phyloP scores from a whole-genome alignment of 768 basidiomycete genomes.

The Tremella fuciformis region DNA sequence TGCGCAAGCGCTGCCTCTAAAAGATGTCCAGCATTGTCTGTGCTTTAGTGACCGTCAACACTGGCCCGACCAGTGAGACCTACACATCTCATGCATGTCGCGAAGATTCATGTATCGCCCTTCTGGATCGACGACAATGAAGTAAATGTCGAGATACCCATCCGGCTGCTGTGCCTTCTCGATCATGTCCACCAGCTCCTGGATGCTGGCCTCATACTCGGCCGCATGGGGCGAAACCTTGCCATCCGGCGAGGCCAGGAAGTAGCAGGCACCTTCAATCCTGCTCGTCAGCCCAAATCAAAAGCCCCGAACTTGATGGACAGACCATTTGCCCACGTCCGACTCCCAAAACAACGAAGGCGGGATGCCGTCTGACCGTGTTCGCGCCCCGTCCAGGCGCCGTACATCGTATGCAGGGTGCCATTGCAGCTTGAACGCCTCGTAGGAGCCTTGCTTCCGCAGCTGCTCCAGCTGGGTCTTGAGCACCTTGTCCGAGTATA shows the following conservation, averaged over 20 bases:
- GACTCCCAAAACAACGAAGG: slow-evolving; percentile 34
- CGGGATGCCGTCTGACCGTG: slow-evolving; percentile 20
- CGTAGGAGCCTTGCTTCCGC: slow-evolving; percentile 30
- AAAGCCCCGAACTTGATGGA: background rate
- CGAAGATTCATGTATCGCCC: slow-evolving; percentile 31
- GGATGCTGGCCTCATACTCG: slow-evolving; percentile 19
- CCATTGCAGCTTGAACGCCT: slow-evolving; percentile 30
- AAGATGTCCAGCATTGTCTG: slow-evolving; percentile 33
- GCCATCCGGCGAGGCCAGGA: slow-evolving; percentile 20
- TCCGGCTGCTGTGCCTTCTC: slow-evolving; percentile 30
- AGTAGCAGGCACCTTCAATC: slow-evolving; percentile 37
- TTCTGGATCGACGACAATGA: slow-evolving; percentile 27
- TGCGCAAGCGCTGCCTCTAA: slow-evolving; percentile 29
- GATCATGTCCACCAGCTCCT: slow-evolving; percentile 32
- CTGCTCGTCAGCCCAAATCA: slow-evolving; percentile 6
- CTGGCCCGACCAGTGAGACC: background rate
- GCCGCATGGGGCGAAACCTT: slow-evolving; percentile 10
- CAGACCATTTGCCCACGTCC: slow-evolving; percentile 34
- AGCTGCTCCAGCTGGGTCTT: slow-evolving; percentile 36
- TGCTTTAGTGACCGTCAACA: background rate
- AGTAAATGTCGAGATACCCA: slow-evolving; percentile 32
- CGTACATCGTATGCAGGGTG: slow-evolving; percentile 25
- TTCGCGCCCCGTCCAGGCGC: slow-evolving; percentile 17
- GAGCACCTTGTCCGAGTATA: slow-evolving; percentile 27
- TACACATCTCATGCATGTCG: slow-evolving; percentile 34